phyloP scores from a whole-genome alignment of 306 rosid species.

The Alnus glutinosa region DNA sequence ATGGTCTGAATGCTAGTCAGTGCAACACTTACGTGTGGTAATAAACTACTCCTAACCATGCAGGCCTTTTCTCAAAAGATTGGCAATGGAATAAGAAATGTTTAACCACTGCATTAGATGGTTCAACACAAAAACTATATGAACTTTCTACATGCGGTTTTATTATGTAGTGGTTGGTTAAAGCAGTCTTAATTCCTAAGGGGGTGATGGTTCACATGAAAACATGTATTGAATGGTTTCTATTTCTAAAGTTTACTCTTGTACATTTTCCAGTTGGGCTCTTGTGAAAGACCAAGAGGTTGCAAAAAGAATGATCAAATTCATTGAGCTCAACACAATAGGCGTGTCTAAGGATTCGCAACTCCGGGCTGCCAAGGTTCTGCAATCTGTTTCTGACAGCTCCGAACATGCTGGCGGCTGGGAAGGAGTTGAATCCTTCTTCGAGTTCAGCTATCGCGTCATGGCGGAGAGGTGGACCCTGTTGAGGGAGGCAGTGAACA shows the following conservation, averaged over 20 bases:
- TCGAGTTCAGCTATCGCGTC: conserved; percentile 41
- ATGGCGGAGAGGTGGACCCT: conserved; percentile 71
- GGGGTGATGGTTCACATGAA: not conserved
- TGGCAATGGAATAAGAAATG: not conserved
- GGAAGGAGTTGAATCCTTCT: conserved; percentile 46
- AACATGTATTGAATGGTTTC: not conserved
- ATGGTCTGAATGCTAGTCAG: not conserved
- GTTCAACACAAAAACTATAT: not conserved
- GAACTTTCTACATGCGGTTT: not conserved
- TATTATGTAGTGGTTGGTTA: not conserved
- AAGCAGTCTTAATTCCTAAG: not conserved
- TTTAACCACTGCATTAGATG: not conserved
- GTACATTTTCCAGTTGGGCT: conserved; percentile 65
- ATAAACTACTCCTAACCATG: not conserved
- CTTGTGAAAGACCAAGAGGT: conserved; percentile 69
- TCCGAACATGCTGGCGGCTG: conserved; percentile 29
- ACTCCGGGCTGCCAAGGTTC: conserved; percentile 76
- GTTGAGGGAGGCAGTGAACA: conserved; percentile 50
- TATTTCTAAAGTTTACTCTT: not conserved
- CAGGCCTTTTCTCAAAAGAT: not conserved
- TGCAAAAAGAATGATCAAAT: conserved; percentile 72
- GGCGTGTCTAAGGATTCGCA: conserved; percentile 97
- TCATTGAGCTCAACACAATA: conserved; percentile 71
- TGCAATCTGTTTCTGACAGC: conserved; percentile 54
- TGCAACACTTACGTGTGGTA: no score